Percentiles rank a stretch among this genome's conserved stretches.
phyloP scores from a whole-genome alignment of 2,329 filamentous ascomycete species.

The Calonectria henricotiae region DNA sequence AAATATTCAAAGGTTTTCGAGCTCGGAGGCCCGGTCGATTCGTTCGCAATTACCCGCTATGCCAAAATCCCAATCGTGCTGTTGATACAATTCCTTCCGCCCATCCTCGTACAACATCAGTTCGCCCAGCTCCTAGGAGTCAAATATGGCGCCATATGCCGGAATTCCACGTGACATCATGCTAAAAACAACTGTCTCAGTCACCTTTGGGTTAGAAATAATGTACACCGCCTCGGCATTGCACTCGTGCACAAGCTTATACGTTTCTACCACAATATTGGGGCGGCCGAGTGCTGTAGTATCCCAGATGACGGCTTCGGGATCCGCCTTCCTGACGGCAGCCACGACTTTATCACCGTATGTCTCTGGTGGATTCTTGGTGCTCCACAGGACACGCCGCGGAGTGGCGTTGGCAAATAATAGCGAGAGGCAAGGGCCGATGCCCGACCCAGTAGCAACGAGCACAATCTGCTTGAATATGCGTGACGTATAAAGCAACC shows the following conservation, averaged over 20 bases:
- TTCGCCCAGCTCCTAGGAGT: conserved; percentile 53
- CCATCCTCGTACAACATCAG: too few relatives aligned
- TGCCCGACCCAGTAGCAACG: conserved; percentile 44
- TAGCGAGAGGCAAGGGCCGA: conserved; percentile 43
- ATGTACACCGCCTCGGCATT: conserved; percentile 77
- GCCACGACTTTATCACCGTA: conserved; percentile 41
- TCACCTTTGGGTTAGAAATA: conserved; percentile 76
- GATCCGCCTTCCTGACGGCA: conserved; percentile 40
- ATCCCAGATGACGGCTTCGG: conserved; percentile 63
- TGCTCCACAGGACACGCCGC: conserved; percentile 45
- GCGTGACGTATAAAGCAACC: conserved; percentile 53
- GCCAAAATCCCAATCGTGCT: too few relatives aligned
- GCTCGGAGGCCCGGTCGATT: too few relatives aligned
- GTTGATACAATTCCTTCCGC: too few relatives aligned
- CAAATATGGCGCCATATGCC: conserved; percentile 80
- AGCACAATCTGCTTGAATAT: conserved; percentile 46
- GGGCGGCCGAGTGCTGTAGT: conserved; percentile 70
- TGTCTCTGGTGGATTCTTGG: conserved; percentile 40
- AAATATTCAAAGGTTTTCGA: too few relatives aligned
- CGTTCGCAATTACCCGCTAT: too few relatives aligned
- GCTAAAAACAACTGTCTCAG: conserved; percentile 74
- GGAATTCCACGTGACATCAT: conserved; percentile 75
- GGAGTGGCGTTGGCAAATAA: conserved; percentile 45
- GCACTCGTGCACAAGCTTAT: conserved; percentile 69
- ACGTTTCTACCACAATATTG: conserved; percentile 61